These are phyloP conservation scores for Citrus australasica DNA, from an alignment of 345 rosid genomes.

Conservation along the genomic window DNA sequence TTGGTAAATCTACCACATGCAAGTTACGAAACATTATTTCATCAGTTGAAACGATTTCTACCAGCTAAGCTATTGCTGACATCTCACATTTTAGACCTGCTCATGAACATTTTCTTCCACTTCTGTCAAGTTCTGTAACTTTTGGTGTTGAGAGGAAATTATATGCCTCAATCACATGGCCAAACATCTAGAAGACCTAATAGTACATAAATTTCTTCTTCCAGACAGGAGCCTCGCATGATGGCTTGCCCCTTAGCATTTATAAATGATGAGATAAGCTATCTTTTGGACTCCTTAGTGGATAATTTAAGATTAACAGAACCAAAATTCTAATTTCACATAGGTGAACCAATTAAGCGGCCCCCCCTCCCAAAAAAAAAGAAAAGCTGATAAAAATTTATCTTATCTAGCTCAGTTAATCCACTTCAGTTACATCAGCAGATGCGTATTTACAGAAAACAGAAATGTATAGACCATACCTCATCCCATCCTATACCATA, in stretches of 20 bases:
- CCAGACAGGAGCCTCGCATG: background rate
- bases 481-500: conserved; percentile 99
- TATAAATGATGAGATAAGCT: background rate
- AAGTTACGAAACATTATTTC: background rate
- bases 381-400: background rate
- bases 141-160: background rate
- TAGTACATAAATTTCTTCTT: background rate
- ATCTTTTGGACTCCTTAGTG: background rate
- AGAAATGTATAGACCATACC: conserved; percentile 35
- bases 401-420: background rate
- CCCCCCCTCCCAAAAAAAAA: no score
- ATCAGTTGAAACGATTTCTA: background rate
- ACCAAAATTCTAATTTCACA: background rate
- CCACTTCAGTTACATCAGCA: background rate
- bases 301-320: background rate
- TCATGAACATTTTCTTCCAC: background rate
- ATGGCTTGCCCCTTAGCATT: background rate
- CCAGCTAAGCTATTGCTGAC: background rate
- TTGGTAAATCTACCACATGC: background rate
- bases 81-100: background rate
- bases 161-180: background rate
- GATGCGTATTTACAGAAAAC: background rate
- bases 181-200: background rate
- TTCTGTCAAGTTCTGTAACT: background rate
- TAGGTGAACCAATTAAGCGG: background rate